Base-by-base conservation (phyloP, 495 filamentous ascomycete species). In the Chaetomium tenue region DNA sequence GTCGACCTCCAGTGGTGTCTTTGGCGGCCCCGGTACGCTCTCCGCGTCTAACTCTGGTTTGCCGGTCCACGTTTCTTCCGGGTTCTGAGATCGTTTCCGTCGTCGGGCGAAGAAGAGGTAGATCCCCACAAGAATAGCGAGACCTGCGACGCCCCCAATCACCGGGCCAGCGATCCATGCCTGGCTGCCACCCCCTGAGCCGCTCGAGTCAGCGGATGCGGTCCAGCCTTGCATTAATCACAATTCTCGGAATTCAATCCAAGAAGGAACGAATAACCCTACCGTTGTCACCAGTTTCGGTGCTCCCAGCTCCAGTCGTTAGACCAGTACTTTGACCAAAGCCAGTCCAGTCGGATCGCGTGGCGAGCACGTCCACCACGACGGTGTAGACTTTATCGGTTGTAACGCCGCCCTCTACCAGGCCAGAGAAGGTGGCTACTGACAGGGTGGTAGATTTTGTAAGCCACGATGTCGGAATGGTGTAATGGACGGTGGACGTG, bases 131-230 rank as follows among this genome's bases (percentile, higher is more conserved):
- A 52, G 3, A 3, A 52, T 23, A 7, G 23, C 15, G 23, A 26
- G 12, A 4, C 8, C 12, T 23, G 20, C 47, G 1, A 50, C 47
- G 20, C 47, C 47, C n/a, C 47, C 47, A 11, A 50, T 50, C 7
- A 50, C 47, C 22, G 47, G 47, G 47, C 47, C 47, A 9, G 47
- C 47, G 47, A 50, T 50, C 47, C 47, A 50, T 25, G 47, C 47
- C 20, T 13, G n/a, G 9, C n/a, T 22, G 1, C 16, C n/a, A n/a
- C n/a, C 47, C 2, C 11, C 23, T 6, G 22, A 13, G 22, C 23
- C 8, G 2, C 23, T 18, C 20, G 22, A 20, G 22, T 20, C 47
- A 25, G 9, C 44, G 46, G 20, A 26, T 26, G 5, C 22, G 26
- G 44, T n/a, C 22, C 3, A 22, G 5, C n/a, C n/a, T 25, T 23